Evolutionary conservation across 2,329 filamentous ascomycete genomes (phyloP), one percentile per base, ranked within the genome.

Genomic region (Diaporthe caulivora): DNA sequence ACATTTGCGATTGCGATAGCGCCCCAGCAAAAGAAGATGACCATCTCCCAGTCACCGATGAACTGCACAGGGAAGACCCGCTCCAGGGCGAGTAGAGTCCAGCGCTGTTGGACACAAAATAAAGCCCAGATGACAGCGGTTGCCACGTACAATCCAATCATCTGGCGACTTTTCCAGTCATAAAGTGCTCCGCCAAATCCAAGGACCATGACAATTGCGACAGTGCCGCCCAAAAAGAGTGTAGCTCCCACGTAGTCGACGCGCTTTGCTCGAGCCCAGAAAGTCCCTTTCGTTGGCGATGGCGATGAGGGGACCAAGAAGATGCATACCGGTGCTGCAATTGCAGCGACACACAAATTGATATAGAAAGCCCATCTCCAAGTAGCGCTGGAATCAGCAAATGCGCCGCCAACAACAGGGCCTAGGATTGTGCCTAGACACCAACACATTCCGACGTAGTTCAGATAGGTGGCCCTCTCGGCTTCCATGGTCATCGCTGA

Each of bases 321-420:
- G 3, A 51, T 51, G 47, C 47, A 51, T 24, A 10, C 47, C n/a
- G 47, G 47, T 24, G 47, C 73, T 29, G 81, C 78, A 31, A 81
- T 62, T 37, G 75, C 81, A 57, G 81, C 81, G 68, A 83, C 78
- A 21, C 81, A 81, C 2, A 82, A 75, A 70, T 82, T 82, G 75
- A 82, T 82, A 74, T 77, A 82, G 72, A 82, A 82, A 65, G 80
- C 81, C 44, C 44, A 49, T 49, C 44, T 49, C 44, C 44, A 49
- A n/a, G 44, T 49, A n/a, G 44, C 44, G 17, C 18, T 49, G 17
- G 44, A 49, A 21, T 88, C 83, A 1, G 87, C 86, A 55, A 89
- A 87, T 15, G 79, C 86, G 29, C 87, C 87, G 9, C 87, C 87
- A 17, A 88, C 80, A 10, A 89, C 78, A 9, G 87, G 87, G 0